These are phyloP conservation scores for Cicer bijugum DNA, from an alignment of 306 rosid species.

Conservation along the genomic window DNA sequence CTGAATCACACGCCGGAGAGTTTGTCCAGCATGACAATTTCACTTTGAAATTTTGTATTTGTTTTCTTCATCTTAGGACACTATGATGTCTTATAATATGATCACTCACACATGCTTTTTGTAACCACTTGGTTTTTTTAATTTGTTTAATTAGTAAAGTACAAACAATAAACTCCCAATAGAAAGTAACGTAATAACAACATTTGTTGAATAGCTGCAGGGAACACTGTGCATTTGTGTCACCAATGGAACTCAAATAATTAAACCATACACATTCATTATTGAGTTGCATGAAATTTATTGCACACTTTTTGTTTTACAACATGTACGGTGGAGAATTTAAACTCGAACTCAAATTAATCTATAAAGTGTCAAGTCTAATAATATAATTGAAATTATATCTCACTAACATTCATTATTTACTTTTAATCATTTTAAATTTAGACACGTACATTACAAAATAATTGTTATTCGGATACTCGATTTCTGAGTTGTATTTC, in stretches of 20 bases:
- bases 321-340: too few relatives aligned
- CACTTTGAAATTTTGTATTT: constrained; percentile 38
- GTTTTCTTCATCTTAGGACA: constrained; percentile 47
- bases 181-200: constrained; percentile 44
- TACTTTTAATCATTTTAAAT: too few relatives aligned
- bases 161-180: constrained; percentile 48
- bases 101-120: constrained; percentile 52
- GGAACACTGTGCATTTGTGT: constrained; percentile 38
- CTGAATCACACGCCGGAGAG: constrained; percentile 53
- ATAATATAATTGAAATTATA: too few relatives aligned
- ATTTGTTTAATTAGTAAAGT: constrained; percentile 37
- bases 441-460: too few relatives aligned
- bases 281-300: constrained; percentile 25
- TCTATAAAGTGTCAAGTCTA: too few relatives aligned
- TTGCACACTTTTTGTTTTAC: too few relatives aligned
- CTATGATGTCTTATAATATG: constrained; percentile 44
- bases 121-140: constrained; percentile 40
- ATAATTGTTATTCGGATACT: too few relatives aligned
- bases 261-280: constrained; percentile 30
- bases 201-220: constrained; percentile 41
- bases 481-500: too few relatives aligned
- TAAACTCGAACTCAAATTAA: too few relatives aligned
- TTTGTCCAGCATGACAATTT: constrained; percentile 49
- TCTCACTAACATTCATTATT: too few relatives aligned
- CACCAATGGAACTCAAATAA: constrained; percentile 26